Evolutionary conservation across 108 stramenopile genomes (phyloP).

Genomic region (Pseudonitzschia multiseries): DNA sequence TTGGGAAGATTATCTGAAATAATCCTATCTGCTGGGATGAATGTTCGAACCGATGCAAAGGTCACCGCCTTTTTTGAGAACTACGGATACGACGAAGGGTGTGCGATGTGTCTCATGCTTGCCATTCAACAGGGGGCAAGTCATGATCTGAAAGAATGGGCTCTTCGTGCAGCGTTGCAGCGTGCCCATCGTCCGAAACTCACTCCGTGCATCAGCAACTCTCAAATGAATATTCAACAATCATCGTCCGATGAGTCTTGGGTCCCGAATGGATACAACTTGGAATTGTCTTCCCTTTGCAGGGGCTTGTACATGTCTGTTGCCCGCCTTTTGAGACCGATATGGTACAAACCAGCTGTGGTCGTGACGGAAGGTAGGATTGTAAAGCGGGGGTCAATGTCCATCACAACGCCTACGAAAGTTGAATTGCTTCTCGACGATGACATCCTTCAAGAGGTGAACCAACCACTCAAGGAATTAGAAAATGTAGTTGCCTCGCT

Average conservation of each 20-base stretch:
- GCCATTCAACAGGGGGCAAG: conserved; percentile 52
- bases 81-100: conserved; percentile 81
- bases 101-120: conserved; percentile 77
- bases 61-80: conserved; percentile 67
- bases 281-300: conserved; percentile 70
- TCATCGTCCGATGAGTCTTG: conserved; percentile 31
- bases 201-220: conserved; percentile 8
- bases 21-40: conserved; percentile 53
- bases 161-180: conserved; percentile 44
- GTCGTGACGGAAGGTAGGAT: conserved; percentile 79
- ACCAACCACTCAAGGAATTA: conserved; percentile 49
- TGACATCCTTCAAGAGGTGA: conserved; percentile 53
- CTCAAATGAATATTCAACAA: conserved; percentile 2
- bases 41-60: conserved; percentile 51
- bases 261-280: conserved; percentile 61
- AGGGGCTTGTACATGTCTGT: conserved; percentile 61
- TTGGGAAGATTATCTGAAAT: conserved; percentile 51
- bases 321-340: conserved; percentile 78
- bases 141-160: conserved; percentile 41
- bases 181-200: conserved; percentile 24
- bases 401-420: conserved; percentile 59
- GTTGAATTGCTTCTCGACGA: conserved; percentile 83
- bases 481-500: conserved; percentile 53
- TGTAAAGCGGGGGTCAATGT: conserved; percentile 35
- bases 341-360: conserved; percentile 86